Base-by-base conservation (phyloP, 1,139 yeast species). In the Suhomyces bokatorum region DNA sequence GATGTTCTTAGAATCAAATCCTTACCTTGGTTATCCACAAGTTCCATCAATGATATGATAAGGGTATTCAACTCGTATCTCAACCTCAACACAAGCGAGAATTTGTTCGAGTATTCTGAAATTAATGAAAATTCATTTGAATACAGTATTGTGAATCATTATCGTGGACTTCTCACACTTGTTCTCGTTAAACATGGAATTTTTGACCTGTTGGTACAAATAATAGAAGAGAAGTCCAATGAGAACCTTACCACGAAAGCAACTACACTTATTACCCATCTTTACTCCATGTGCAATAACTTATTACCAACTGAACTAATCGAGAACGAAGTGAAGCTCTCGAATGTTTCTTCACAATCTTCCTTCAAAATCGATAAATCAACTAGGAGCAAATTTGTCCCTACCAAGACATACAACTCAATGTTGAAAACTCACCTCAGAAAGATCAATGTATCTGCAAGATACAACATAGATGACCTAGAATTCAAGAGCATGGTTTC, bases 401-500 rank as follows among this genome's bases (percentile, higher is more conserved):
- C 48, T 62, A 66, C 35, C 32, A 57, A 29, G 55, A 57, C 45
- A 56, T 70, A 35, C 58, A 61, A 49, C 31, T 30, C 49, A 16
- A 40, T 44, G 11, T 35, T 47, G 13, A 47, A 47, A 29, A 13
- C 39, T 5, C 48, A 45, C 14, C 22, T 45, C 10, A 33, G 32
- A 16, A 42, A 42, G 20, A 39, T 45, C 16, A 39, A 45, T 16
- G 31, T 36, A 6, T 32, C 40, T 3, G 33, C 45, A 5, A 32
- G 80, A 6, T 72, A 73, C 28, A 73, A 77, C 40, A 71, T 86
- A 28, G 96, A 88, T 56, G 97, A 90, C 46, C 53, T 70, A 0
- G 85, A 84, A 39, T 81, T 91, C 55, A 83, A 86, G 54, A 75
- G 77, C 45, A 70, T 87, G 68, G 72, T 93, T 7, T 67, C 70